A percentile compares a stretch with the other conserved stretches of the same genome.
Conservation (phyloP, 2,329 filamentous ascomycete species). For the Elsinoe necatrix region DNA sequence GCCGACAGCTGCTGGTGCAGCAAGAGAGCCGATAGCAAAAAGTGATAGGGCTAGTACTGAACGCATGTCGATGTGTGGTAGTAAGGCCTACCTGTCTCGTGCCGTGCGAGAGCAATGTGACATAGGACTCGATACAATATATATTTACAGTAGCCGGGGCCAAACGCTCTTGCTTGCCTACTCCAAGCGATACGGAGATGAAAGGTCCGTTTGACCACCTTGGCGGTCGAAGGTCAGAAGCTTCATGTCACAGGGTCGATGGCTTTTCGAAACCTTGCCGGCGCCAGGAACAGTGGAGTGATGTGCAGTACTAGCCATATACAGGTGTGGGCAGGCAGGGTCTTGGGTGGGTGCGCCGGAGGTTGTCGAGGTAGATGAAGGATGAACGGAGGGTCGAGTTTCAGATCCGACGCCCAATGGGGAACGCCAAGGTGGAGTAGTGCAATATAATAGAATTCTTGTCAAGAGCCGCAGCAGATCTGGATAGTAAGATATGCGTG, state of each 20-base stretch:
- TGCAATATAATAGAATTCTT: background rate
- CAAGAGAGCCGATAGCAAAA: background rate
- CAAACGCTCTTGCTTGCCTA: background rate
- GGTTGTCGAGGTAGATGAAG: slow-evolving; percentile 1
- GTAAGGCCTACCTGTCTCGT: slow-evolving; percentile 1
- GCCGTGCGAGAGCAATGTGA: background rate
- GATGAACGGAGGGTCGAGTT: slow-evolving; percentile 1
- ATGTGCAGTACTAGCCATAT: slow-evolving; percentile 8
- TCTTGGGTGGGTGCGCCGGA: background rate
- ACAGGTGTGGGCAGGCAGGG: background rate
- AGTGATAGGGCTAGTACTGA: slow-evolving; percentile 5
- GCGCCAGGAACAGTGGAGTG: slow-evolving; percentile 1
- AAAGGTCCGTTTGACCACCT: slow-evolving; percentile 14
- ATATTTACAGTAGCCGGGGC: background rate
- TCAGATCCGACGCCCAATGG: slow-evolving; percentile 10
- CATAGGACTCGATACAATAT: background rate
- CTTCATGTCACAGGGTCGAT: background rate
- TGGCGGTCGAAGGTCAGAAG: slow-evolving; percentile 8
- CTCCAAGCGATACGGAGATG: slow-evolving; percentile 14
- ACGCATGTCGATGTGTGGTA: background rate
- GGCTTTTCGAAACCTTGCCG: slow-evolving; percentile 3
- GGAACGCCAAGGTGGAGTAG: background rate
- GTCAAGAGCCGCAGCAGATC: background rate
- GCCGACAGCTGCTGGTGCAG: background rate
- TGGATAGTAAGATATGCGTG: background rate